Conservation (phyloP, 2,329 filamentous ascomycete genomes). For the Penicillium oxalicum region DNA sequence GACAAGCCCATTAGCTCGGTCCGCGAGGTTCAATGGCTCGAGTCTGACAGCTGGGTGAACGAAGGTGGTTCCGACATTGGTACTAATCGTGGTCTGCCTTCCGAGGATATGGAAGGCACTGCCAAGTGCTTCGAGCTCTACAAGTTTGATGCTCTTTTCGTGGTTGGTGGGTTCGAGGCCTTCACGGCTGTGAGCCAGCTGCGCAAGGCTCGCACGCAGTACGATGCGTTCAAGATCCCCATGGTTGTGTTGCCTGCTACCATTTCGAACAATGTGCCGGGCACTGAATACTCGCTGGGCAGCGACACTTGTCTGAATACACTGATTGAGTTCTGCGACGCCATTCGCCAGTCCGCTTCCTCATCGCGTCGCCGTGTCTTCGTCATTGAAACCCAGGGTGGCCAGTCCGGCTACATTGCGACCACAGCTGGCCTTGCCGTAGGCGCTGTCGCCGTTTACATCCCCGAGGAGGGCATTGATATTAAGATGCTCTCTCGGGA, state of each 20-base stretch:
- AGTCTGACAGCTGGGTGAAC: conserved; percentile 91
- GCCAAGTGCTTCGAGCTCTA: conserved; percentile 79
- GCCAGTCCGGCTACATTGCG: conserved; percentile 87
- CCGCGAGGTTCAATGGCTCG: conserved; percentile 81
- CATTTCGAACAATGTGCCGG: conserved; percentile 96
- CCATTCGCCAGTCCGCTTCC: conserved; percentile 93
- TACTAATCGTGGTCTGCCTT: conserved; percentile 88
- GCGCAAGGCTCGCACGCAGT: conserved; percentile 69
- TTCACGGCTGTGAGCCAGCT: conserved; percentile 89
- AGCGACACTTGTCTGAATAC: conserved; percentile 97
- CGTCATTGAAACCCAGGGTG: conserved; percentile 96
- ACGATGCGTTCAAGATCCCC: conserved; percentile 83
- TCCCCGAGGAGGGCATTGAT: conserved; percentile 90
- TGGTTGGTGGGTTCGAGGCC: conserved; percentile 92
- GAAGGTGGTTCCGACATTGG: conserved; percentile 97
- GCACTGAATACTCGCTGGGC: conserved; percentile 93
- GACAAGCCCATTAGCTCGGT: conserved; percentile 79
- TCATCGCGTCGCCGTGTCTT: conserved; percentile 90
- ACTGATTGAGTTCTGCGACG: conserved; percentile 90
- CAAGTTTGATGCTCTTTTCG: conserved; percentile 83
- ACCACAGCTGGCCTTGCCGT: conserved; percentile 87
- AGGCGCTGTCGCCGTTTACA: conserved; percentile 89
- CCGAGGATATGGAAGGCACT: conserved; percentile 76
- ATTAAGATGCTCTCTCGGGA: conserved; percentile 89
- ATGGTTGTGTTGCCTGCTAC: conserved; percentile 91